Base-by-base conservation (phyloP, 306 rosid species). In the Cucurbita maxima region DNA sequence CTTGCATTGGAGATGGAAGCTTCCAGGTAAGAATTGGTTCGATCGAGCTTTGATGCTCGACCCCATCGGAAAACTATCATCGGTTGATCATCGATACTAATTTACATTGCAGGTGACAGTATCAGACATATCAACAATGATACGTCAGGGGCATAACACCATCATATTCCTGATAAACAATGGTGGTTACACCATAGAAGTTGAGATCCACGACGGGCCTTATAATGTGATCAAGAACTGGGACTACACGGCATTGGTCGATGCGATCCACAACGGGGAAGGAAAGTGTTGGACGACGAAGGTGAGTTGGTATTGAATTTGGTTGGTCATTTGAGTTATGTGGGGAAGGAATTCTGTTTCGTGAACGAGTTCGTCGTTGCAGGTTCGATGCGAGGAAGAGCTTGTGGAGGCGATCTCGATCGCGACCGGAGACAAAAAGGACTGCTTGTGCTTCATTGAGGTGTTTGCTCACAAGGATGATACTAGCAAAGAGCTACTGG, bases 221-320 rank as follows among this genome's bases (percentile, higher is more conserved):
- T 87, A 83, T 64, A 87, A 87, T 51, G 91, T 87, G 45, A 87
- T 87, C 4, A 87, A 87, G 86, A 87, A 87, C 68, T 87, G 91
- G 91, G 84, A 87, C 37, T 87, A 87, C 82, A 83, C 88, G 64
- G 89, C 14, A 12, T 75, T 87, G 76, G 68, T 87, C 55, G 89
- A 87, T 54, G 92, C 92, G 60, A 80, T 87, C 54, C 88, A 88
- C 78, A 85, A 88, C n/a, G 89, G 88, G 15, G 77, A 88, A 45
- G 92, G 92, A 47, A 85, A 88, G n/a, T 86, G 92, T 77, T 88
- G 92, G 92, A 88, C 92, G 20, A 36, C 90, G n/a, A 88, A 88
- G 90, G 93, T 81, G 7, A 83, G 55, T 44, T 19, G 55, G 22
- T 13, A 73, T 57, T 15, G 12, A 44, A 25, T 48, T 8, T 1